Conservation (phyloP, 108 stramenopile species). For the Nannochloropsis gaditana region DNA sequence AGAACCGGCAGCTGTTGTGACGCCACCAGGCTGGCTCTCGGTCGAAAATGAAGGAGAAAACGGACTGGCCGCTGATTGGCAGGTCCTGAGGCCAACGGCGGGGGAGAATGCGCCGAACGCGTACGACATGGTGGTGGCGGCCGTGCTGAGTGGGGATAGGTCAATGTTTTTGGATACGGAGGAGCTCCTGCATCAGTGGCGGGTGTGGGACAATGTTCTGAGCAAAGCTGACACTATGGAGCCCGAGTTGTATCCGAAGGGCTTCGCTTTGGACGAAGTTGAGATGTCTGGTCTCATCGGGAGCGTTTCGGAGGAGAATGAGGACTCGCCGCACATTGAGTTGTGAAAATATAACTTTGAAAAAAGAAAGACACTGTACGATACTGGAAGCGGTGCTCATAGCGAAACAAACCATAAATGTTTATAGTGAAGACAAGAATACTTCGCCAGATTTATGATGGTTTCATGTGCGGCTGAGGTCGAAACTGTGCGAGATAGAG, state of each 20-base stretch:
- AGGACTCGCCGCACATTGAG: neutral
- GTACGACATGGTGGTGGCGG: neutral
- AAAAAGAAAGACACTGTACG: neutral
- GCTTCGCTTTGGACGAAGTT: neutral
- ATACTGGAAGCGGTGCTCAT: neutral
- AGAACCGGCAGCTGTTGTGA: neutral
- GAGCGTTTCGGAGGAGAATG: neutral
- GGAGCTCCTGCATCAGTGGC: constrained; percentile 16
- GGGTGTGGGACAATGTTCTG: neutral
- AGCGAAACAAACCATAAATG: neutral
- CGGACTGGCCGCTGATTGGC: neutral
- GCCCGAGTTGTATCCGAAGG: neutral
- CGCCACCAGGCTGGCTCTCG: neutral
- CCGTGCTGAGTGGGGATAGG: neutral
- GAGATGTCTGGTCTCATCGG: neutral
- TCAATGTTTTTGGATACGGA: neutral
- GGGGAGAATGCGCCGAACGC: constrained; percentile 4
- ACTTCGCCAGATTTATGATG: too few species aligned
- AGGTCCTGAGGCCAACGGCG: neutral
- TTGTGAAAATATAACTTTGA: neutral
- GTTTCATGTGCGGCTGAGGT: too few species aligned
- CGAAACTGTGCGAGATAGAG: too few species aligned
- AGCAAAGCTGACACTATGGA: neutral
- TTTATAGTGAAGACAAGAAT: too few species aligned
- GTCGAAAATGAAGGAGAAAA: neutral